Evolutionary conservation across 129 eudicot species (phyloP).

Genomic region (carrot (Daucus carota)): DNA sequence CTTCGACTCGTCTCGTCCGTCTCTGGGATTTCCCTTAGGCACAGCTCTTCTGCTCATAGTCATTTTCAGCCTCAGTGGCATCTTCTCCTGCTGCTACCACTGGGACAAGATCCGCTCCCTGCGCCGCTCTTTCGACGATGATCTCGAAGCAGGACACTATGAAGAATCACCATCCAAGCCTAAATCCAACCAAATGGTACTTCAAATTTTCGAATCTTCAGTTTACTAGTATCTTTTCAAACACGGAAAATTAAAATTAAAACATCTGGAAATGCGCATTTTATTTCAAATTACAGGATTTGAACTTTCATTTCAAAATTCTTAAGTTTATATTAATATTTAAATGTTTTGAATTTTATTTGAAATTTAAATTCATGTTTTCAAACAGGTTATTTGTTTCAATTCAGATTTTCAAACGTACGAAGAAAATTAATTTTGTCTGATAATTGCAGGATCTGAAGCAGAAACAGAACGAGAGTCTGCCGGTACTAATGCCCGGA

Average conservation of each 20-base stretch:
- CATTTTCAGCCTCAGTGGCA: constrained; percentile 77
- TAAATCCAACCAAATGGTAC: constrained; percentile 44
- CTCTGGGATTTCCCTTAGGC: constrained; percentile 78
- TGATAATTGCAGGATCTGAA: constrained; percentile 34
- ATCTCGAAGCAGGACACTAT: constrained; percentile 29
- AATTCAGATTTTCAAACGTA: too few species aligned
- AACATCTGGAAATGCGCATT: too few species aligned
- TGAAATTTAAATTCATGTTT: too few species aligned
- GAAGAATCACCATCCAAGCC: constrained; percentile 40
- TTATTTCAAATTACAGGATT: too few species aligned
- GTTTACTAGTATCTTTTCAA: neutral
- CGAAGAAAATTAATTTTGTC: too few species aligned
- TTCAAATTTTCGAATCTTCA: neutral
- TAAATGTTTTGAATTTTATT: too few species aligned
- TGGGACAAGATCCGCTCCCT: constrained; percentile 74
- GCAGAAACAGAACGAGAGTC: constrained; percentile 31
- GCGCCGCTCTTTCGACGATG: constrained; percentile 32
- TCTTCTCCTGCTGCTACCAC: constrained; percentile 86
- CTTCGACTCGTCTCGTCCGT: constrained; percentile 54
- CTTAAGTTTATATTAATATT: too few species aligned
- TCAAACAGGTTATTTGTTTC: too few species aligned
- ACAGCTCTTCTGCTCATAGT: constrained; percentile 67
- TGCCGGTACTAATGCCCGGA: constrained; percentile 89
- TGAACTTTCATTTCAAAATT: too few species aligned
- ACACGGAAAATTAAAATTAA: neutral